Conservation (phyloP, 352 stramenopile genomes). For the Pythium scleroteichum region DNA sequence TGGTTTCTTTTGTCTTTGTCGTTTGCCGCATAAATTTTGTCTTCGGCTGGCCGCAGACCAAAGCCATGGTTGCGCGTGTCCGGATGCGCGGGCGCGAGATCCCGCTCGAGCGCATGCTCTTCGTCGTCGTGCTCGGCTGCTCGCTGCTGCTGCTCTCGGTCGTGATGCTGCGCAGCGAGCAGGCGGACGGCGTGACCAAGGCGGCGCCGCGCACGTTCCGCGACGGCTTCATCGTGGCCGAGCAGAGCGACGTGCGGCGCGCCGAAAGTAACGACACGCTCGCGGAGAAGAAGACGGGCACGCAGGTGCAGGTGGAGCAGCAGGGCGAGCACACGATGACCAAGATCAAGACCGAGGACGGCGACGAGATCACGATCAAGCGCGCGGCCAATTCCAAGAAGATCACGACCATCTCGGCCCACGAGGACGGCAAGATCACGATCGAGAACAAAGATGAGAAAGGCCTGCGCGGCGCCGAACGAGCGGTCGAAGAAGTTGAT, state of each 20-base stretch:
- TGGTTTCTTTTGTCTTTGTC: constrained; percentile 7
- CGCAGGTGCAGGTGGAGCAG: constrained; percentile 29
- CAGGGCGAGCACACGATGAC: constrained; percentile 47
- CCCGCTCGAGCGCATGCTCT: constrained; percentile 52
- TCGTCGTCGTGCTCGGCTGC: constrained; percentile 47
- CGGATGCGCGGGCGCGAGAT: constrained; percentile 31
- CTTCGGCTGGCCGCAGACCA: too few relatives aligned
- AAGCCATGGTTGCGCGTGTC: constrained; percentile 7
- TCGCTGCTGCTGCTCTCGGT: constrained; percentile 59
- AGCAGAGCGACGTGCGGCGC: constrained; percentile 32
- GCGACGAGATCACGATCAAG: constrained; percentile 83
- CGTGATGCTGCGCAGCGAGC: constrained; percentile 54
- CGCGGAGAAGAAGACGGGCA: constrained; percentile 4
- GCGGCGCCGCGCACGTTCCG: constrained; percentile 45
- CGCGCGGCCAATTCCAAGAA: constrained; percentile 56
- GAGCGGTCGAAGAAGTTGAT: constrained; percentile 12
- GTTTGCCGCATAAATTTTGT: constrained; percentile 2
- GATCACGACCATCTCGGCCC: constrained; percentile 66
- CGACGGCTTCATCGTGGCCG: constrained; percentile 73
- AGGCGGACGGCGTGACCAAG: constrained; percentile 30
- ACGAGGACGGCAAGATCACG: constrained; percentile 76
- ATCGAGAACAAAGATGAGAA: constrained; percentile 52
- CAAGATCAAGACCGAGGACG: constrained; percentile 74
- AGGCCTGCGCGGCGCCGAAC: background rate
- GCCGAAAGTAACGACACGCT: constrained; percentile 33